These are phyloP conservation scores for Pelargonium australe DNA, from an alignment of 441 rosid species.

Conservation along the genomic window DNA sequence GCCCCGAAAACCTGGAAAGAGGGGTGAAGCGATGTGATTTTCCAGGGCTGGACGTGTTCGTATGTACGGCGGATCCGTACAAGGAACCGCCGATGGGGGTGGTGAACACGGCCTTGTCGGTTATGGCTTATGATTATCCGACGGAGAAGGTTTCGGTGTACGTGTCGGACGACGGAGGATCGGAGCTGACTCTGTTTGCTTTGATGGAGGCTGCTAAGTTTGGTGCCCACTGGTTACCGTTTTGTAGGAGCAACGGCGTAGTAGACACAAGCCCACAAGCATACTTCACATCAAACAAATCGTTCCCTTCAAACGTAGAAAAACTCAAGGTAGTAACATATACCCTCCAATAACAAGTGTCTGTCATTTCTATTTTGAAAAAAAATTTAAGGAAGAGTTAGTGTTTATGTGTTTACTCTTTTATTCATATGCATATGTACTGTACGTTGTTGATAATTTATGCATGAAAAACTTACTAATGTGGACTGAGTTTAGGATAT, in stretches of 20 bases:
- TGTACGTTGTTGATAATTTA: too few relatives aligned
- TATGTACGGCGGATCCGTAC: slow-evolving; percentile 86
- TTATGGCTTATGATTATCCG: slow-evolving; percentile 76
- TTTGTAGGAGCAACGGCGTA: slow-evolving; percentile 26
- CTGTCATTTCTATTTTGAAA: too few relatives aligned
- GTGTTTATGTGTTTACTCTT: too few relatives aligned
- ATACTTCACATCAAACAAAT: slow-evolving; percentile 30
- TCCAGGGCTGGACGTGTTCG: slow-evolving; percentile 55
- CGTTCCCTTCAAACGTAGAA: slow-evolving; percentile 22
- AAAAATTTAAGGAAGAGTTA: too few relatives aligned
- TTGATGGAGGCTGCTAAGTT: slow-evolving; percentile 56
- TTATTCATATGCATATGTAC: too few relatives aligned
- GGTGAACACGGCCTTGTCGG: slow-evolving; percentile 66
- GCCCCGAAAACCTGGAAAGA: slow-evolving; percentile 35
- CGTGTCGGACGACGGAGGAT: slow-evolving; percentile 59
- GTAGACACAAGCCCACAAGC: slow-evolving; percentile 34
- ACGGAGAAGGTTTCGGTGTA: slow-evolving; percentile 50
- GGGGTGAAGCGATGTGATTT: slow-evolving; percentile 18
- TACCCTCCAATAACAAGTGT: neutral
- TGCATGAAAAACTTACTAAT: too few relatives aligned
- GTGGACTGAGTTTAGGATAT: too few relatives aligned
- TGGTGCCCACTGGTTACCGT: slow-evolving; percentile 51
- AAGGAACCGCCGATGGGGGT: slow-evolving; percentile 74
- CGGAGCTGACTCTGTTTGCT: slow-evolving; percentile 45
- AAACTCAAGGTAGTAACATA: slow-evolving; percentile 41